Evolutionary conservation across 495 filamentous ascomycete genomes (phyloP), one percentile per base, ranked within the genome.

Genomic region (Lasiosphaeris hirsuta): DNA sequence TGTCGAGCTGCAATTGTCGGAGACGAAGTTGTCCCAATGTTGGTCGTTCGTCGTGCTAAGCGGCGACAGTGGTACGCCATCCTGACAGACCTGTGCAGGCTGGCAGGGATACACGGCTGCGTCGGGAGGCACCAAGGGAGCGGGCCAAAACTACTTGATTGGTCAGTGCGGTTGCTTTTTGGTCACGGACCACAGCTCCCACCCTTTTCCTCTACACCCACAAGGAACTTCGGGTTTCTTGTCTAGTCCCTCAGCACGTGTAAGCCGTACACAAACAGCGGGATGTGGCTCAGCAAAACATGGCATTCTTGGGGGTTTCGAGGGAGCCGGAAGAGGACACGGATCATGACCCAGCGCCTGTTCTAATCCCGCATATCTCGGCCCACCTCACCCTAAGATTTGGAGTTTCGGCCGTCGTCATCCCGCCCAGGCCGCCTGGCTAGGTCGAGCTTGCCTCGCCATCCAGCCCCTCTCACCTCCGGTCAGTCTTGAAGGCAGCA

Each of bases 261-360:
- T 42, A 42, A 42, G 13, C 13, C 10, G 39, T 30, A 2, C 23
- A 2, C 23, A 30, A 30, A 5, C 23, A 30, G 23, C 23, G 39
- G 39, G 39, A n/a, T 13, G 39, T 36, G 39, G 40, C 39, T 34
- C 39, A 54, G 51, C 39, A 54, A 45, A 54, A 45, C 39, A 54
- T 54, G 51, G 38, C 10, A 54, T 44, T 54, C 35, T 44, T 30
- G 39, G 15, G 15, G 39, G n/a, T 42, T 30, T 42, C 39, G 39
- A 30, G 23, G 23, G 23, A 30, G 23, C 23, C 23, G 23, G 23
- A 30, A 30, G 35, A 19, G 49, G 10, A 34, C n/a, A 40, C 49
- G 19, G 10, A 23, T 17, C 30, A 4, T 8, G 15, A 3, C n/a
- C 43, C 15, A 44, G 7, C 6, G 11, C 17, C 11, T 23, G 10